Evolutionary conservation across 371 early-diverging fungal genomes (phyloP), one percentile per base, ranked within the genome.

Genomic region (Amoeboaphelidium protococcarum): DNA sequence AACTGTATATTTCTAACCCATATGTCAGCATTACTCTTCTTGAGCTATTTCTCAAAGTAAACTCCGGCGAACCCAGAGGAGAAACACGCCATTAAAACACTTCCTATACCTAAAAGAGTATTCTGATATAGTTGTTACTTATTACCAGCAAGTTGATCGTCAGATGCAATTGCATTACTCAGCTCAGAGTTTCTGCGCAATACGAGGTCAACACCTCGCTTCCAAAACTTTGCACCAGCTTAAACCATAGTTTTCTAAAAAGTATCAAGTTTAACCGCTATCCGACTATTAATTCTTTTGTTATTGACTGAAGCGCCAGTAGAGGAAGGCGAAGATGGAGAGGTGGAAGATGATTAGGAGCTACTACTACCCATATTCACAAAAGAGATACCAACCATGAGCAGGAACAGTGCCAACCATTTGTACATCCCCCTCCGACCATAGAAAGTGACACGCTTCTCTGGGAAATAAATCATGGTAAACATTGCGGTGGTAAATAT

Each of bases 51-150:
- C 61, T 76, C 77, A 53, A 76, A 76, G 52, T 74, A 76, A 54
- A 71, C 71, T 0, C 75, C 73, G 1, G 76, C 73, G 55, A 76
- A 73, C 44, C 77, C 77, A 2, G 76, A 76, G 2, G 68, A 71
- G 2, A 74, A 47, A 51, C 73, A 72, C 23, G 74, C 69, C 2
- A 67, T 67, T 47, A 74, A 54, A 6, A 76, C 72, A 6, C 73
- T 71, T 16, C 67, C 41, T 37, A 76, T 53, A 2, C 76, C 75
- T 50, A 75, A 56, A n/a, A 68, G 50, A 10, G 72, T 66, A 48
- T 68, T 73, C 49, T 60, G 59, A 41, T 50, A 45, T 19, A 47
- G n/a, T 13, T 46, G 4, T 20, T 50, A 13, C 2, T 54, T 53
- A 19, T 13, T 54, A 46, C 19, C 56, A 56, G 23, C 50, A 42